Percentiles rank a stretch among this genome's conserved stretches.
Evolutionary conservation across 345 rosid genomes (phyloP).

Genomic region (Citrus unshiu): DNA sequence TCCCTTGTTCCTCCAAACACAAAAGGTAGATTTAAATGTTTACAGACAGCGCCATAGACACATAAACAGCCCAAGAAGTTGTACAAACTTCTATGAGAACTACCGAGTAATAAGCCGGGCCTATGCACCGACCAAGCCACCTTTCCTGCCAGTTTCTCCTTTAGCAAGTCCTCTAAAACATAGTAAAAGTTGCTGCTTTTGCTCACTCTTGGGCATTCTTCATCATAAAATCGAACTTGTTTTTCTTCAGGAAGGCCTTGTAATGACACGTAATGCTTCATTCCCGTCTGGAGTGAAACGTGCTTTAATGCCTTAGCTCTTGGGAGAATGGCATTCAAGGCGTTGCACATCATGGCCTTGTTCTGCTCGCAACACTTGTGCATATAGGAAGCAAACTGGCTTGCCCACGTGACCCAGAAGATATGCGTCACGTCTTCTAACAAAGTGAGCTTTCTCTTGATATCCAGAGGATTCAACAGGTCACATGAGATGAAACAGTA

Average conservation of each 20-base stretch:
- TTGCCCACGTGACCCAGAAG: constrained; percentile 90
- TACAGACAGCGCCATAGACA: constrained; percentile 71
- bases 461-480: constrained; percentile 53
- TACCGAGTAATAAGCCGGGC: constrained; percentile 81
- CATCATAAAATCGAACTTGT: constrained; percentile 33
- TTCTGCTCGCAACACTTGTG: constrained; percentile 68
- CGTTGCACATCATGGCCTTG: constrained; percentile 62
- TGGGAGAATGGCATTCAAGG: constrained; percentile 57
- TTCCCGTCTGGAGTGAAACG: constrained; percentile 81
- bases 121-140: constrained; percentile 75
- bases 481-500: constrained; percentile 80
- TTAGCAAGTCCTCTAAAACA: constrained; percentile 67
- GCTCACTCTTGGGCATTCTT: constrained; percentile 53
- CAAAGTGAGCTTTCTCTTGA: constrained; percentile 37
- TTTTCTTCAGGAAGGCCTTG: constrained; percentile 21
- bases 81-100: constrained; percentile 55
- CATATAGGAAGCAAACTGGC: constrained; percentile 49
- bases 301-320: constrained; percentile 52
- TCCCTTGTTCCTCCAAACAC: constrained; percentile 82
- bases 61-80: constrained; percentile 78
- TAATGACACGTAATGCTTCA: constrained; percentile 71
- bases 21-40: constrained; percentile 62
- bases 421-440: constrained; percentile 60
- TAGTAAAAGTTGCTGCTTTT: constrained; percentile 53
- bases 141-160: constrained; percentile 43